Evolutionary conservation across 371 early-diverging fungal species (phyloP), one percentile per base, ranked within the genome.

Genomic region (Mucor lusitanicus): DNA sequence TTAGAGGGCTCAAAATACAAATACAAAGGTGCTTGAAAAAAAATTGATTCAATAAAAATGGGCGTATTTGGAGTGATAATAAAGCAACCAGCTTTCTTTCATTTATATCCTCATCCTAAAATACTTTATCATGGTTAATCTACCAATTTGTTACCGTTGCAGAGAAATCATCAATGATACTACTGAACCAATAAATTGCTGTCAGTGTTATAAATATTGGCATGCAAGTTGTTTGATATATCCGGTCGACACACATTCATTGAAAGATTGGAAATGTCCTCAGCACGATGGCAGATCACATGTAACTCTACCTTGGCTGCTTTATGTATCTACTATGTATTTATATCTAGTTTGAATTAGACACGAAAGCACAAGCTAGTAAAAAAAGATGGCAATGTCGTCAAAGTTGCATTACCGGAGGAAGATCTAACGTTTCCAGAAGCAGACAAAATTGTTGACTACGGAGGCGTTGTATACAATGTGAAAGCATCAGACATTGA

Each of bases 201-300:
- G 50, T 12, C 50, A 50, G 50, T 50, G 50, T 25, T 50, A 50
- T 25, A 50, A 23, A 15, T 81, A 76, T 70, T 96, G 95, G 95
- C 96, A 96, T 74, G 74, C 90, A 72, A 92, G 92, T 69, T 96
- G 96, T 74, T 64, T 93, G 30, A 27, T 37, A 30, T 79, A 82
- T 48, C 94, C 92, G 15, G 89, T 92, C 8, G 74, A 91, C 61
- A 72, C 85, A 1, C 68, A 72, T 3, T 74, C 87, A 33, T 91
- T 91, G 15, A 84, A 80, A 69, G 83, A 86, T 50, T 96, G 96
- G 96, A 94, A 88, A 90, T 96, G 96, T 69, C 96, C 96, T 9
- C 87, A 83, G 62, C 96, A 96, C 72, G 89, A 79, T 9, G 93
- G 94, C 54, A 87, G 88, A 54, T 59, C 59, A 7, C 30, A 30